Evolutionary conservation across 176 grass and related monocot species (phyloP).

Genomic region (Triticum urartu): DNA sequence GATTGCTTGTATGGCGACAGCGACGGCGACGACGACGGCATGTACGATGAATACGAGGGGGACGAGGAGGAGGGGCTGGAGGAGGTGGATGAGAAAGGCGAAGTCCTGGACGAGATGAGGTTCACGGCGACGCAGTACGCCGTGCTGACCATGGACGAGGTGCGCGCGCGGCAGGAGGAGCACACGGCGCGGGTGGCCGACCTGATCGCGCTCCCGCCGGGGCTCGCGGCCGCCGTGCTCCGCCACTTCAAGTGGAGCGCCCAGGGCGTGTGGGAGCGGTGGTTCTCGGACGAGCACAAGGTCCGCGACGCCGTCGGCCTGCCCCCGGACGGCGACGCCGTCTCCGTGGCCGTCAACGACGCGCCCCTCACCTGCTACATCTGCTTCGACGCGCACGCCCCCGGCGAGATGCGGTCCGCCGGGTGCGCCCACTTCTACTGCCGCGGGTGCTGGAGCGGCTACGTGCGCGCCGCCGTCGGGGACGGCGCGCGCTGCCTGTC

Average conservation of each 20-base stretch:
- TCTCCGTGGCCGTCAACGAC: not conserved
- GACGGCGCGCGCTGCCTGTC: slow-evolving; percentile 49
- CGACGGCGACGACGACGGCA: too few species aligned
- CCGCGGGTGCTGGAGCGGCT: slow-evolving; percentile 46
- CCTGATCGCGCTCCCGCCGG: not conserved
- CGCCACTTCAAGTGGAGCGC: slow-evolving; percentile 29
- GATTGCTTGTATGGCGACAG: not conserved
- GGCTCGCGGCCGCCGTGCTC: slow-evolving; percentile 16
- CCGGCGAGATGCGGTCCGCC: slow-evolving; percentile 17
- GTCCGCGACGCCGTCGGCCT: slow-evolving; percentile 26
- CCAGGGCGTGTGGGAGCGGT: not conserved
- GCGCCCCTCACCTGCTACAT: slow-evolving; percentile 19
- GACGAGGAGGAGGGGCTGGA: not conserved
- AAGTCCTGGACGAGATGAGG: too few species aligned
- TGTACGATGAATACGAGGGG: not conserved
- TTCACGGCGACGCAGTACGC: not conserved
- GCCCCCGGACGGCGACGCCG: not conserved
- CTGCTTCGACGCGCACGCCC: not conserved
- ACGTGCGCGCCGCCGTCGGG: slow-evolving; percentile 29
- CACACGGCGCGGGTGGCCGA: not conserved
- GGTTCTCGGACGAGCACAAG: slow-evolving; percentile 28
- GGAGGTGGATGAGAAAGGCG: not conserved
- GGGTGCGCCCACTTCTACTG: slow-evolving; percentile 43
- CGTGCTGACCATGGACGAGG: not conserved
- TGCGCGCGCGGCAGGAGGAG: slow-evolving; percentile 18